phyloP scores from a whole-genome alignment of 768 basidiomycete species.

The Tricholoma sp. region DNA sequence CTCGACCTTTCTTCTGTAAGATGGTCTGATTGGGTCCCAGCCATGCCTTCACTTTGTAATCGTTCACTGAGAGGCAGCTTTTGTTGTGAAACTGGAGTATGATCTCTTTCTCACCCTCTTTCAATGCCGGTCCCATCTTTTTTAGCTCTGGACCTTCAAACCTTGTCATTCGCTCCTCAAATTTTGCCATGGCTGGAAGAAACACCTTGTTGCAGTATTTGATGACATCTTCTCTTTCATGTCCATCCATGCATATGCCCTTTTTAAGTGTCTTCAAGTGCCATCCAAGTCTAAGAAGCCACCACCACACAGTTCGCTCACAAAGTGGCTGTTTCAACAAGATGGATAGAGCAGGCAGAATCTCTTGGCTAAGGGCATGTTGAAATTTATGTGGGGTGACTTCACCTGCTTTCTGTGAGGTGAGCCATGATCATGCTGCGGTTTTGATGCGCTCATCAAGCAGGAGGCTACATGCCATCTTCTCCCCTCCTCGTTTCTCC shows the following conservation, averaged over 20 bases:
- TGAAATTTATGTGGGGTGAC: constrained; percentile 24
- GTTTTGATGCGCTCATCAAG: constrained; percentile 18
- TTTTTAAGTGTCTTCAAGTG: too few species aligned
- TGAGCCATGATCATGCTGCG: constrained; percentile 9
- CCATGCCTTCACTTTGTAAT: not conserved
- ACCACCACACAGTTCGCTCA: not conserved
- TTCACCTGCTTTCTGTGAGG: constrained; percentile 16
- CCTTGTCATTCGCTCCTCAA: not conserved
- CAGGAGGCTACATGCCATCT: constrained; percentile 12
- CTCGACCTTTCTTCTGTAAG: constrained; percentile 22
- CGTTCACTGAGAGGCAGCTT: not conserved
- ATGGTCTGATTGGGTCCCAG: not conserved
- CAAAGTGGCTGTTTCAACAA: constrained; percentile 15
- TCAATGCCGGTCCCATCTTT: not conserved
- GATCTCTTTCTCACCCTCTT: constrained; percentile 1
- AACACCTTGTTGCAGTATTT: not conserved
- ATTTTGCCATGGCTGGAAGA: not conserved
- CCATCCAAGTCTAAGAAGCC: too few species aligned
- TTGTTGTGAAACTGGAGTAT: not conserved
- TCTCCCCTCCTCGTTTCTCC: constrained; percentile 20
- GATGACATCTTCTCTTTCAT: not conserved
- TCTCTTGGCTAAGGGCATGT: constrained; percentile 19
- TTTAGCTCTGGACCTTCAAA: not conserved
- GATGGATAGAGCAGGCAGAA: constrained; percentile 28
- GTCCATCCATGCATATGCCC: not conserved